A percentile compares a stretch with the other conserved stretches of the same genome.
Conservation (phyloP, 176 grass and related monocot species). For the Cenchrus purpureus region DNA sequence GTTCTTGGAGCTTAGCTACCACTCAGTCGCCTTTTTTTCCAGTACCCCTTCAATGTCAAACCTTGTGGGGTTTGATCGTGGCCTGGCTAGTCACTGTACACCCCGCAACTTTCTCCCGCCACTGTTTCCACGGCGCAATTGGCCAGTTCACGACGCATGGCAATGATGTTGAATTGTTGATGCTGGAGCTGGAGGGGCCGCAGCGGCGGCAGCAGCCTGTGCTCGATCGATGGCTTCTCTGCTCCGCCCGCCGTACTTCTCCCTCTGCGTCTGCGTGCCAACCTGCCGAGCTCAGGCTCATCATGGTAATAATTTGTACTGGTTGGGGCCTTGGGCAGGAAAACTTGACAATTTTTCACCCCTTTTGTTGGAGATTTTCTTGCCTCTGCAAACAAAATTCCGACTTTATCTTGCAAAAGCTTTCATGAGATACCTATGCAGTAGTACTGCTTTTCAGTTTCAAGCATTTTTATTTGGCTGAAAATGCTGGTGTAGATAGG, state of each 20-base stretch:
- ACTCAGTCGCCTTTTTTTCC: constrained; percentile 45
- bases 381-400: not conserved
- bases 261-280: not conserved
- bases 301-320: constrained; percentile 48
- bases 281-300: constrained; percentile 19
- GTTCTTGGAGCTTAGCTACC: constrained; percentile 48
- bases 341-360: not conserved
- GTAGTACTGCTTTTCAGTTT: not conserved
- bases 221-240: constrained; percentile 38
- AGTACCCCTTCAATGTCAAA: constrained; percentile 54
- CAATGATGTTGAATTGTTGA: constrained; percentile 34
- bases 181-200: constrained; percentile 17
- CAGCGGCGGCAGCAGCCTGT: not conserved
- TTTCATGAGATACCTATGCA: not conserved
- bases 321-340: not conserved
- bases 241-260: not conserved
- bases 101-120: constrained; percentile 29
- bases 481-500: not conserved
- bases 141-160: constrained; percentile 55
- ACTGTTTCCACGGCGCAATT: constrained; percentile 21
- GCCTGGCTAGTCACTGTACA: not conserved
- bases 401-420: constrained; percentile 14
- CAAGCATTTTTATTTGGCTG: not conserved
- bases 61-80: constrained; percentile 46
- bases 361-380: constrained; percentile 17